phyloP scores from a whole-genome alignment of 345 rosid species.

The Corchorus capsularis region DNA sequence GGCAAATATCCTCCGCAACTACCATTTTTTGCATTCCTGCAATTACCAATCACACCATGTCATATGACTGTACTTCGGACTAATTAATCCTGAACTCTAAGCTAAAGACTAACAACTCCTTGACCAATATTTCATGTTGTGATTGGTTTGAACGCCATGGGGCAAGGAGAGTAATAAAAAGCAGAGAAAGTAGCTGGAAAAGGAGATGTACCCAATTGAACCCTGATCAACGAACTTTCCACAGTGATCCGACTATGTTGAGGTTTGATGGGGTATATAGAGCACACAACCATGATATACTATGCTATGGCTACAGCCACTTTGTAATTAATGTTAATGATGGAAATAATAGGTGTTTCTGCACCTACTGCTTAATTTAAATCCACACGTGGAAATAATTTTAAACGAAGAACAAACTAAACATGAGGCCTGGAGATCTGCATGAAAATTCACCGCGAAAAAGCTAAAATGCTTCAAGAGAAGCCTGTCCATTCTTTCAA shows the following conservation, averaged over 20 bases:
- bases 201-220: slow-evolving; percentile 35
- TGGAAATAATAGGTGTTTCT: slow-evolving; percentile 11
- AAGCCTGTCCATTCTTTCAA: slow-evolving; percentile 1
- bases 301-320: slow-evolving; percentile 11
- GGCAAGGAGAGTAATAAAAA: slow-evolving; percentile 12
- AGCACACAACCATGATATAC: background rate
- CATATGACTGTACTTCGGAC: slow-evolving; percentile 47
- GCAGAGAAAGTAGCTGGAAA: slow-evolving; percentile 28
- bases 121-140: slow-evolving; percentile 37
- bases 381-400: background rate
- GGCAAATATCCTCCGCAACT: slow-evolving; percentile 62
- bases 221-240: slow-evolving; percentile 17
- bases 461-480: background rate
- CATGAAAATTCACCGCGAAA: background rate
- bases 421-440: background rate
- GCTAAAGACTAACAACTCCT: slow-evolving; percentile 39
- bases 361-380: slow-evolving; percentile 1
- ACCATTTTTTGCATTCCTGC: slow-evolving; percentile 64
- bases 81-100: slow-evolving; percentile 42
- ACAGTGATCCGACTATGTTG: background rate
- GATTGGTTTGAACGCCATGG: slow-evolving; percentile 35
- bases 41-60: slow-evolving; percentile 74
- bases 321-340: background rate
- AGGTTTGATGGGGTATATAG: background rate
- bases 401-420: background rate